Evolutionary conservation across 129 eudicot genomes (phyloP).

Genomic region (Pittosporum tobira): DNA sequence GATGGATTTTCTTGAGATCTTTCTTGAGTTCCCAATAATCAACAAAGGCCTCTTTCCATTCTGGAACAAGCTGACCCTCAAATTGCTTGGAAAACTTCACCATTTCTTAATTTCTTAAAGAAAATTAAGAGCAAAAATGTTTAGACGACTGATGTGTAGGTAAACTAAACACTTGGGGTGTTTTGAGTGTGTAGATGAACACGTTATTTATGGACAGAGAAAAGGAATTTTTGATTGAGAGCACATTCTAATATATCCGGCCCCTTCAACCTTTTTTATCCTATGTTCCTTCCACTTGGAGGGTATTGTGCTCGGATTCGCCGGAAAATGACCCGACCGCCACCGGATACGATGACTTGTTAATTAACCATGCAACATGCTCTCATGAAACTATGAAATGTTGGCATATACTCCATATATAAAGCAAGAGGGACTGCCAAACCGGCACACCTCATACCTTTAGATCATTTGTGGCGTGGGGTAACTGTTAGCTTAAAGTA

Average conservation of each 20-base stretch:
- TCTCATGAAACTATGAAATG: background rate
- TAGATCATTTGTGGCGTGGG: no score
- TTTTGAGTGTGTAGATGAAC: conserved; percentile 30
- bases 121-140: background rate
- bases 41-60: conserved; percentile 93
- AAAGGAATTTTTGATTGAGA: conserved; percentile 36
- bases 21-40: conserved; percentile 75
- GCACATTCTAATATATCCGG: conserved; percentile 78
- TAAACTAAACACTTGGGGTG: conserved; percentile 23
- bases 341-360: conserved; percentile 2
- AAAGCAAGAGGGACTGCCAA: no score
- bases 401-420: no score
- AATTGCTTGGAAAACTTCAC: conserved; percentile 85
- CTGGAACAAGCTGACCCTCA: conserved; percentile 86
- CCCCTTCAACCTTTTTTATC: conserved; percentile 25
- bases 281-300: conserved; percentile 82
- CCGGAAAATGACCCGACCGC: conserved; percentile 13
- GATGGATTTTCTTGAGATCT: conserved; percentile 69
- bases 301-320: conserved; percentile 4
- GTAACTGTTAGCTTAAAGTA: no score
- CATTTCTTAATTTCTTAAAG: conserved; percentile 28
- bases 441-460: no score
- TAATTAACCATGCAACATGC: conserved; percentile 1
- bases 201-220: conserved; percentile 46
- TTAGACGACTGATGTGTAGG: conserved; percentile 3